These are phyloP conservation scores for Diaporthe sp. DNA, from an alignment of 2,329 filamentous ascomycete species.

Conservation along the genomic window DNA sequence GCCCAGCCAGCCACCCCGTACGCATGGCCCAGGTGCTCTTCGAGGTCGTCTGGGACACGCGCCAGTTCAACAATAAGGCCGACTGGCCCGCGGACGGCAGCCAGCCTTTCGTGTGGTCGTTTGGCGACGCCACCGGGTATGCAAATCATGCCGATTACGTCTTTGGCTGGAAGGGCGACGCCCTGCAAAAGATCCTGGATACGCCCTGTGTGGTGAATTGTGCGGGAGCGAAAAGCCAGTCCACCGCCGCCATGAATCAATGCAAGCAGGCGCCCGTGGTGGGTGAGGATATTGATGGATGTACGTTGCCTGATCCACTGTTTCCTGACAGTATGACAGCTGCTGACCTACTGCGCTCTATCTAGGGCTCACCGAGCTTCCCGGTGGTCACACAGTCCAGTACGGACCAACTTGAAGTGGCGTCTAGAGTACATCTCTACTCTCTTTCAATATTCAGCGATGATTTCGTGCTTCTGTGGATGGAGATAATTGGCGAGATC, in stretches of 20 bases:
- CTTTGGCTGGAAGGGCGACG: constrained; percentile 50
- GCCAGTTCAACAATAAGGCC: constrained; percentile 52
- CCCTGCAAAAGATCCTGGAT: constrained; percentile 50
- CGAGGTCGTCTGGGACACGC: constrained; percentile 58
- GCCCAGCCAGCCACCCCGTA: constrained; percentile 50
- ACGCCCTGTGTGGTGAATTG: constrained; percentile 44
- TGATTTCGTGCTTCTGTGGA: background rate
- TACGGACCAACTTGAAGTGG: constrained; percentile 1
- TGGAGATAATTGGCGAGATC: background rate
- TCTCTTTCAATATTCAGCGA: background rate
- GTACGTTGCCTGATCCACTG: constrained; percentile 43
- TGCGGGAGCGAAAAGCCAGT: constrained; percentile 47
- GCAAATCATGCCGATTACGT: constrained; percentile 54
- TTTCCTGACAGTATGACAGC: background rate
- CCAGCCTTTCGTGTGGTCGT: constrained; percentile 49
- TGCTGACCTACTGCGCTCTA: background rate
- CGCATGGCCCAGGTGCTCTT: constrained; percentile 56
- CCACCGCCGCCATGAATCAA: constrained; percentile 44
- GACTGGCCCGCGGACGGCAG: constrained; percentile 52
- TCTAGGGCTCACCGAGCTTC: constrained; percentile 24
- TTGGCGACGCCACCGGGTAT: constrained; percentile 51
- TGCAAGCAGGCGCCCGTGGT: constrained; percentile 47
- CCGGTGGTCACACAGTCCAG: constrained; percentile 10
- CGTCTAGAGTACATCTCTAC: background rate
- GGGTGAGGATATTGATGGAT: constrained; percentile 48